These are phyloP conservation scores for Crepidotus variabilis DNA, from an alignment of 768 basidiomycete species.

Conservation along the genomic window DNA sequence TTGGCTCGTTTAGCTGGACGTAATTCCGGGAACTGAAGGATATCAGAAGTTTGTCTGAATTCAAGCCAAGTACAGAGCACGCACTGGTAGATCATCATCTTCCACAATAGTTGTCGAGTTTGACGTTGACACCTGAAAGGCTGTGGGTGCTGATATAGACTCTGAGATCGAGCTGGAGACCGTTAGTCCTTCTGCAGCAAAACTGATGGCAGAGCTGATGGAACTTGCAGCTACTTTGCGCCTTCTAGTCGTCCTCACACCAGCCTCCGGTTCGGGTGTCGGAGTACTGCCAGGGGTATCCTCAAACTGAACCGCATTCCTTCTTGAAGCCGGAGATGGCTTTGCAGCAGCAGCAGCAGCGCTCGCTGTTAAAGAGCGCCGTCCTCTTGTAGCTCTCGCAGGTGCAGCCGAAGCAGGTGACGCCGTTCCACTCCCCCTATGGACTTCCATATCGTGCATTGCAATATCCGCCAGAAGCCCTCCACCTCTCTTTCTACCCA, in stretches of 20 bases:
- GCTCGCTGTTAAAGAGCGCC: constrained; percentile 25
- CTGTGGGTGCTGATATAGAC: neutral
- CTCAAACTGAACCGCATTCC: constrained; percentile 42
- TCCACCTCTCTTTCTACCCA: constrained; percentile 77
- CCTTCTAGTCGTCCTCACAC: constrained; percentile 29
- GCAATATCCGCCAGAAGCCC: constrained; percentile 79
- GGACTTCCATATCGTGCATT: constrained; percentile 63
- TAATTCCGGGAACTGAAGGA: constrained; percentile 13
- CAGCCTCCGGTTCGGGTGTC: constrained; percentile 62
- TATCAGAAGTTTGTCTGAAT: too few relatives aligned
- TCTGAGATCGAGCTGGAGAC: neutral
- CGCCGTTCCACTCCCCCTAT: constrained; percentile 18
- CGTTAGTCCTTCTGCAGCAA: neutral
- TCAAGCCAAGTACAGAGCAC: neutral
- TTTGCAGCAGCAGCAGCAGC: constrained; percentile 22
- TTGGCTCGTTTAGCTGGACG: constrained; percentile 37
- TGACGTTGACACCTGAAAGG: neutral
- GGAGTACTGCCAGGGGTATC: constrained; percentile 53
- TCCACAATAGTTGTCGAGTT: constrained; percentile 5
- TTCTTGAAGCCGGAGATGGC: constrained; percentile 32
- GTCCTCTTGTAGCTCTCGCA: constrained; percentile 37
- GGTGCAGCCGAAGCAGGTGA: constrained; percentile 31
- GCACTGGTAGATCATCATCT: constrained; percentile 13
- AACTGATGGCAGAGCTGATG: constrained; percentile 13
- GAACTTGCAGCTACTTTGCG: constrained; percentile 10